Conservation (phyloP, 2,329 filamentous ascomycete species). For the Aspergillus spinulosporus region DNA sequence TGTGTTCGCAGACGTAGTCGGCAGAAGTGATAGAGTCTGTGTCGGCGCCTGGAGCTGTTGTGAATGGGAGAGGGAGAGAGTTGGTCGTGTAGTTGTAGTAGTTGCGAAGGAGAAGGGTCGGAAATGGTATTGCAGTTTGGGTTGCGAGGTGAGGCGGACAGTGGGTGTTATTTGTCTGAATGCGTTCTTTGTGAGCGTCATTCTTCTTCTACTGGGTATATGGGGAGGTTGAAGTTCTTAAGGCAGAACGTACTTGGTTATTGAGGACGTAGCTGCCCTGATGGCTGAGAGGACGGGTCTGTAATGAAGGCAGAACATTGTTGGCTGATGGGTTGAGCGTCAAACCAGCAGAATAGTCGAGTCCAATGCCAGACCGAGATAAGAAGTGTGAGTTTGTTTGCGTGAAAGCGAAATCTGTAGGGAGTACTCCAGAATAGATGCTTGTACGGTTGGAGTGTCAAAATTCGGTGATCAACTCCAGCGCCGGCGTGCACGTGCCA, state of each 20-base stretch:
- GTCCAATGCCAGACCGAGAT: neutral
- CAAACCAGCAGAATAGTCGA: neutral
- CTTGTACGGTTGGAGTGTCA: slow-evolving; percentile 25
- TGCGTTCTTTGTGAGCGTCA: neutral
- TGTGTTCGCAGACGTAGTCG: slow-evolving; percentile 8
- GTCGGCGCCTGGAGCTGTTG: slow-evolving; percentile 13
- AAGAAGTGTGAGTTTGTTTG: slow-evolving; percentile 14
- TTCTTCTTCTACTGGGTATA: neutral
- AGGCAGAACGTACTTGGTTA: slow-evolving; percentile 24
- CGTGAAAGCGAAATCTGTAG: slow-evolving; percentile 16
- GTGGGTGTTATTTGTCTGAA: slow-evolving; percentile 6
- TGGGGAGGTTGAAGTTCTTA: neutral
- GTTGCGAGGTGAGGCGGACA: slow-evolving; percentile 10
- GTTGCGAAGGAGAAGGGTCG: slow-evolving; percentile 20
- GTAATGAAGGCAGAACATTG: slow-evolving; percentile 38
- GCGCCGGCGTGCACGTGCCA: slow-evolving; percentile 36
- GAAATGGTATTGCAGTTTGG: neutral
- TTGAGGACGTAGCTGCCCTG: slow-evolving; percentile 26
- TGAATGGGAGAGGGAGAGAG: slow-evolving; percentile 12
- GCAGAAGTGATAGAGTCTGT: slow-evolving; percentile 10
- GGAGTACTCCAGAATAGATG: neutral
- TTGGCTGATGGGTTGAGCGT: slow-evolving; percentile 2
- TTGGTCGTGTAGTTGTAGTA: slow-evolving; percentile 6
- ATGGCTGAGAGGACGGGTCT: slow-evolving; percentile 33
- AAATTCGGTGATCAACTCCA: slow-evolving; percentile 33